Evolutionary conservation across 208 protist species (phyloP).

Genomic region (Herpetomonas tarakana): DNA sequence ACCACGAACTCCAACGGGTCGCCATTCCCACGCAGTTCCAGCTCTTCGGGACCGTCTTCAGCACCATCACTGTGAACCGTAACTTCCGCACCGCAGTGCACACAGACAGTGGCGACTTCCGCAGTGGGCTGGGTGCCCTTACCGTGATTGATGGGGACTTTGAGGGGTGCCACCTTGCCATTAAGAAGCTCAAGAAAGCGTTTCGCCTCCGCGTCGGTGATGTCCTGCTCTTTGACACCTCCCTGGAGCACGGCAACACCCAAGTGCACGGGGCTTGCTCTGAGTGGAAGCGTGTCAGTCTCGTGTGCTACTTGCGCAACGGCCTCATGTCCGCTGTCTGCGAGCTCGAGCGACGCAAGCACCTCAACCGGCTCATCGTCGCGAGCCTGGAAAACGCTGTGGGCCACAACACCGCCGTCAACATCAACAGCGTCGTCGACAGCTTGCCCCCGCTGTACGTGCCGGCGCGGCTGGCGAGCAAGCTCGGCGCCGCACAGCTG

Average conservation of each 20-base stretch:
- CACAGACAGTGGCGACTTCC: slow-evolving; percentile 85
- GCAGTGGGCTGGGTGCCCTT: slow-evolving; percentile 69
- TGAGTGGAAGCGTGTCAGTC: slow-evolving; percentile 63
- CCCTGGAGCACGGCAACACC: slow-evolving; percentile 89
- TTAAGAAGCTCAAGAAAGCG: slow-evolving; percentile 65
- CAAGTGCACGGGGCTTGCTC: slow-evolving; percentile 45
- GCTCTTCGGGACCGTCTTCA: slow-evolving; percentile 85
- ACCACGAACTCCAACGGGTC: slow-evolving; percentile 72
- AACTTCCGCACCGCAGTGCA: slow-evolving; percentile 90
- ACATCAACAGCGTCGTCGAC: slow-evolving; percentile 60
- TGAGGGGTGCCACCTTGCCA: slow-evolving; percentile 84
- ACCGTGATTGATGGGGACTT: slow-evolving; percentile 84
- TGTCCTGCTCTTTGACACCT: slow-evolving; percentile 89
- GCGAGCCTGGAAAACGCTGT: slow-evolving; percentile 22
- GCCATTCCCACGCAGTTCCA: slow-evolving; percentile 75
- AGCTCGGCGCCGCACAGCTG: slow-evolving; percentile 68
- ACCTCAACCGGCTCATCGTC: slow-evolving; percentile 43
- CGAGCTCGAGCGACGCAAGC: slow-evolving; percentile 67
- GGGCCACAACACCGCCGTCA: slow-evolving; percentile 33
- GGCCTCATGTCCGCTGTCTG: slow-evolving; percentile 75
- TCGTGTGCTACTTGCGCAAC: slow-evolving; percentile 87
- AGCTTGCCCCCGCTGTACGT: slow-evolving; percentile 61
- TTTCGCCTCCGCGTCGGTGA: slow-evolving; percentile 79
- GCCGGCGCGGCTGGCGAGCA: slow-evolving; percentile 33
- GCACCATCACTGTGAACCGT: slow-evolving; percentile 88